Base-by-base conservation (phyloP, 2,329 filamentous ascomycete species). In the Fusarium nematophilum region DNA sequence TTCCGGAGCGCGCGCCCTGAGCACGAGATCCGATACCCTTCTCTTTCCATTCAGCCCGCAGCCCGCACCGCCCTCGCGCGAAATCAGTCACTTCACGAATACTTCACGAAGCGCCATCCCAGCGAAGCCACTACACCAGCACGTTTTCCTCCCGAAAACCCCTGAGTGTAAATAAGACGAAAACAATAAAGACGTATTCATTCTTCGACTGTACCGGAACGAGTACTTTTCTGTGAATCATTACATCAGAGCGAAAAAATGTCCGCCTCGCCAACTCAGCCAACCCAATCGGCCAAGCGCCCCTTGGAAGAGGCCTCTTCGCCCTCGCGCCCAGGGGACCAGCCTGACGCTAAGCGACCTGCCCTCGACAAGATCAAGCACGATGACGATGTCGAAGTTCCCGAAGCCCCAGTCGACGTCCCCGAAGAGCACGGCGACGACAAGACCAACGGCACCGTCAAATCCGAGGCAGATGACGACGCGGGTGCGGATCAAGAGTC, bases 241-340 rank as follows among this genome's bases (percentile, higher is more conserved):
- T 62, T 61, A 59, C 49, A 54, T 44, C 34, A 54, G 78, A 74
- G 70, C 66, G n/a, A n/a, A 78, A 86, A 76, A 69, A 93, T 93
- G 90, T 93, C 90, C 79, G 85, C 89, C 62, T 92, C 86, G 65
- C 86, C 86, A 25, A 78, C 82, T 60, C 82, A 83, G 59, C 86
- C 86, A 44, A 90, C 88, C 55, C 87, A 91, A 73, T 89, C 87
- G 69, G 82, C 86, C 62, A 99, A 99, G 86, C 93, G 95, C 72
- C 95, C 95, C 59, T 87, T 99, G 65, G 95, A 99, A 83, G 95
- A 98, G 74, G 91, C 94, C 9, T 98, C 95, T 14, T 99, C 95
- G 9, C 95, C 95, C 29, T 96, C 93, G 26, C 91, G 91, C 61
- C 90, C 90, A 31, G 92, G 87, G 73, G 95, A 98, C 71, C 93